Conservation (phyloP, 805 yeast genomes). For the Saturnispora mendoncae region DNA sequence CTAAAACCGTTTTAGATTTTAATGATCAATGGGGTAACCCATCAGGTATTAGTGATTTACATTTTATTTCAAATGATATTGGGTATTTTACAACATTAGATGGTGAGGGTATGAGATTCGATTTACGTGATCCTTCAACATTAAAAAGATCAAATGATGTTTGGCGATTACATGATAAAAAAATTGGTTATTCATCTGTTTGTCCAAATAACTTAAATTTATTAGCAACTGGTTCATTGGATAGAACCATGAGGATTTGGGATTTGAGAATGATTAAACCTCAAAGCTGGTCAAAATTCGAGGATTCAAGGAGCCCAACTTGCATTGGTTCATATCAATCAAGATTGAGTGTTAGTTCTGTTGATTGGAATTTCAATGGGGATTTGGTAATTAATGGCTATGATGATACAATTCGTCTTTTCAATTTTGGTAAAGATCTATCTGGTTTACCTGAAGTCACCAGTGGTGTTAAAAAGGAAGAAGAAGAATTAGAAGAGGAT, state of each 20-base stretch:
- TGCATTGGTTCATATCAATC: conserved; percentile 56
- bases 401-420: conserved; percentile 73
- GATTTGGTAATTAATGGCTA: conserved; percentile 87
- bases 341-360: conserved; percentile 72
- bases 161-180: conserved; percentile 73
- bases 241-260: conserved; percentile 79
- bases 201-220: conserved; percentile 61
- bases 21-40: conserved; percentile 45
- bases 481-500: conserved; percentile 14
- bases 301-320: conserved; percentile 38
- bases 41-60: conserved; percentile 69
- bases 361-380: conserved; percentile 68
- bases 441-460: conserved; percentile 3
- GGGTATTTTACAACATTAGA: conserved; percentile 67
- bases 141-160: conserved; percentile 19
- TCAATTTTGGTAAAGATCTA: conserved; percentile 38
- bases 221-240: conserved; percentile 83
- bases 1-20: conserved; percentile 52
- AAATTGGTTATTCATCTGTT: conserved; percentile 81
- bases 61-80: conserved; percentile 46
- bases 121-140: conserved; percentile 38
- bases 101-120: conserved; percentile 75
- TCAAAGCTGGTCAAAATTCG: conserved; percentile 53
- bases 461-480: conserved; percentile 17
- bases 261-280: conserved; percentile 53